These are phyloP conservation scores for Chlorencoelia australis DNA, from an alignment of 2,329 filamentous ascomycete genomes.

Conservation along the genomic window DNA sequence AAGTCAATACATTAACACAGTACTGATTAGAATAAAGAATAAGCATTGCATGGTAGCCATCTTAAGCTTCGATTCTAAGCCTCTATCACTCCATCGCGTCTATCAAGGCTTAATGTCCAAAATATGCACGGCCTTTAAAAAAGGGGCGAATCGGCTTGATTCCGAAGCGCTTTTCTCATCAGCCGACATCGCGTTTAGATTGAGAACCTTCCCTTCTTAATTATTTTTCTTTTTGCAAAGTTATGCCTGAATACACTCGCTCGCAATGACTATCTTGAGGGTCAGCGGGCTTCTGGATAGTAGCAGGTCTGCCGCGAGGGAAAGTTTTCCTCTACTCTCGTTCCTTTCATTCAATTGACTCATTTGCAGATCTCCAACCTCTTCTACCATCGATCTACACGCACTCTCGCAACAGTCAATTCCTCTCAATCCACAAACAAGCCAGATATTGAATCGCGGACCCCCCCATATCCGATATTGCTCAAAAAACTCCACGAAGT, in stretches of 20 bases:
- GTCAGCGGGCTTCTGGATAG: slow-evolving; percentile 22
- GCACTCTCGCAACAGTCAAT: slow-evolving; percentile 23
- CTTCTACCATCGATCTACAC: slow-evolving; percentile 13
- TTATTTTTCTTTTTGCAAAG: neutral
- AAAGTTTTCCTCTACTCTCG: slow-evolving; percentile 9
- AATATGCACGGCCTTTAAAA: neutral
- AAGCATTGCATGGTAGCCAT: too few species aligned
- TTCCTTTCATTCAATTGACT: slow-evolving; percentile 18
- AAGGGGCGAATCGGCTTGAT: slow-evolving; percentile 1
- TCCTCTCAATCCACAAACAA: slow-evolving; percentile 14
- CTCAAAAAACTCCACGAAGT: slow-evolving; percentile 69
- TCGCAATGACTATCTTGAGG: slow-evolving; percentile 19
- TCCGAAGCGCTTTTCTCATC: slow-evolving; percentile 1
- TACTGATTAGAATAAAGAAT: too few species aligned
- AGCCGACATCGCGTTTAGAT: slow-evolving; percentile 3
- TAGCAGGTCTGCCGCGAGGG: slow-evolving; percentile 25
- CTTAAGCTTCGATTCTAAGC: too few species aligned
- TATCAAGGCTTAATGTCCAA: neutral
- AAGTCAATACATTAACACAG: too few species aligned
- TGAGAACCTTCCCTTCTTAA: neutral
- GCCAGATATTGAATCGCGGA: slow-evolving; percentile 24
- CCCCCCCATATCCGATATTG: slow-evolving; percentile 74
- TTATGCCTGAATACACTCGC: too few species aligned
- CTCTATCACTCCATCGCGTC: neutral
- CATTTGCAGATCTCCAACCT: slow-evolving; percentile 8